phyloP scores from a whole-genome alignment of 225 moss, liverwort and hornwort genomes.

The Antitrichia curtipendula region DNA sequence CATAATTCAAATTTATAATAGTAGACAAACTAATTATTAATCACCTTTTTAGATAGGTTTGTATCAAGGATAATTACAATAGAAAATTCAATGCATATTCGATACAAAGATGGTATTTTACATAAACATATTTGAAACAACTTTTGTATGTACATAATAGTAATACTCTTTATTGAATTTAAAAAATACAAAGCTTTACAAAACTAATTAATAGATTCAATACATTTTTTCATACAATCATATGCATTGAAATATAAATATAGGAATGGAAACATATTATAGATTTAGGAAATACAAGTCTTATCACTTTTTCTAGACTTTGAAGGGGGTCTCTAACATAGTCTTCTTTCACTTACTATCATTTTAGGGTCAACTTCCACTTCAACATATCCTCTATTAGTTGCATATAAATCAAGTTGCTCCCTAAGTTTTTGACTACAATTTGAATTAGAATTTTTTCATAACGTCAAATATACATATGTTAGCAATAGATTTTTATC shows the following conservation, averaged over 20 bases:
- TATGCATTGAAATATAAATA: no score
- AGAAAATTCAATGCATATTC: no score
- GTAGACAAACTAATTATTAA: background rate
- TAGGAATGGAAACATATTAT: background rate
- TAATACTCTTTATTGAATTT: background rate
- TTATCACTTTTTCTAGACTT: background rate
- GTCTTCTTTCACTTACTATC: background rate
- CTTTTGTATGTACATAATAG: background rate
- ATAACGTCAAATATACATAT: no score
- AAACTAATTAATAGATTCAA: no score
- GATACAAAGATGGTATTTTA: no score
- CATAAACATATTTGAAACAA: background rate
- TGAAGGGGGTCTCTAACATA: background rate
- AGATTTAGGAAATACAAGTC: background rate
- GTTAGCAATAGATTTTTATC: no score
- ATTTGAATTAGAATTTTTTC: background rate
- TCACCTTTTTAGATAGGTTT: background rate
- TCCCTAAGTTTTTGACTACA: background rate
- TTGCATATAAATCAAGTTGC: background rate
- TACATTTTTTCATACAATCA: background rate
- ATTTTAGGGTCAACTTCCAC: background rate
- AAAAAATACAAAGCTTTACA: background rate
- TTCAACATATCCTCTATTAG: background rate
- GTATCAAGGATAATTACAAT: background rate
- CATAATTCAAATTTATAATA: background rate